Evolutionary conservation across 2,329 filamentous ascomycete species (phyloP).

Genomic region (Claviceps fusiformis): DNA sequence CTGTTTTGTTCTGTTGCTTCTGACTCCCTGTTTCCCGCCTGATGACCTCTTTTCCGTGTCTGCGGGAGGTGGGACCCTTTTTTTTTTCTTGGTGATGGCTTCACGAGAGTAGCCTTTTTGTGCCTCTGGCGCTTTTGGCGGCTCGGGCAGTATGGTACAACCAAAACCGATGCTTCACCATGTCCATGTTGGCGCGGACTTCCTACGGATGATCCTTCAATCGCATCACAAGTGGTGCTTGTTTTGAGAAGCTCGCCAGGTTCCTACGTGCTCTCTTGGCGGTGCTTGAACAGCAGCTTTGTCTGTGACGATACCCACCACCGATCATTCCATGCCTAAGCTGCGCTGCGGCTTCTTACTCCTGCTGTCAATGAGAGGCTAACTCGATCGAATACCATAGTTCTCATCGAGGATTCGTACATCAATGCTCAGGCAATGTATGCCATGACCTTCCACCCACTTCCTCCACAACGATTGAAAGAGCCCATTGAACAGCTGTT

Average conservation of each 20-base stretch:
- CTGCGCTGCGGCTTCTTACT: neutral
- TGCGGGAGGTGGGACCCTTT: neutral
- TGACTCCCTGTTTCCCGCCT: constrained; percentile 2
- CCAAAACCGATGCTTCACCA: neutral
- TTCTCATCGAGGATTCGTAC: constrained; percentile 26
- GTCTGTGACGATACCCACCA: neutral
- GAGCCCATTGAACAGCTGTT: neutral
- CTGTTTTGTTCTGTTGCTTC: neutral
- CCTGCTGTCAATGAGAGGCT: neutral
- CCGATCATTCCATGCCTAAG: neutral
- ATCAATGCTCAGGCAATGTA: constrained; percentile 26
- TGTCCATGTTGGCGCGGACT: neutral
- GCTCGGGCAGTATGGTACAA: neutral
- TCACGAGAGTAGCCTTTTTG: neutral
- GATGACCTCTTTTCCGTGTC: neutral
- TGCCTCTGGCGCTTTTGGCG: neutral
- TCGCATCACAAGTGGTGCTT: neutral
- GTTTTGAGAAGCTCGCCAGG: neutral
- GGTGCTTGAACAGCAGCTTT: neutral
- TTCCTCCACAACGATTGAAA: constrained; percentile 5
- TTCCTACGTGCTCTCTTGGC: neutral
- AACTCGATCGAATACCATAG: constrained; percentile 10
- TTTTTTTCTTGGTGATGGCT: neutral
- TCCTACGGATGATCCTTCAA: neutral
- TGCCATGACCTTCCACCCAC: neutral